Evolutionary conservation across 495 filamentous ascomycete genomes (phyloP).

Genomic region (Hypomontagnella submonticulosa): DNA sequence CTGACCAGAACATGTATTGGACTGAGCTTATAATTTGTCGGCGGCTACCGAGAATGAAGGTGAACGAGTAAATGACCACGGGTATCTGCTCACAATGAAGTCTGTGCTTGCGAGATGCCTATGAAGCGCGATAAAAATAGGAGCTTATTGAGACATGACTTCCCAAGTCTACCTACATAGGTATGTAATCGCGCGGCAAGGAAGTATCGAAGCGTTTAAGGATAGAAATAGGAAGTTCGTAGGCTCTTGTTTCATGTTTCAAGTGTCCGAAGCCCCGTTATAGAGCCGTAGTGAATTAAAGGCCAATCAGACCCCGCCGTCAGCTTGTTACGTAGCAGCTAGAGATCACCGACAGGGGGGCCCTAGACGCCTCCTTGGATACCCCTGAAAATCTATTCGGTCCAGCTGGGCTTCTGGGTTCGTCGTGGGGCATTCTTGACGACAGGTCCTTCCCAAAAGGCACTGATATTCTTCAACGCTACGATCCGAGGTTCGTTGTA

Average conservation of each 20-base stretch:
- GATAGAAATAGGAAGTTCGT: conserved; percentile 20
- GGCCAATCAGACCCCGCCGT: conserved; percentile 26
- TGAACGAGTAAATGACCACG: too few species aligned
- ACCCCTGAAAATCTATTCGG: conserved; percentile 35
- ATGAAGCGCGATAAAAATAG: conserved; percentile 9
- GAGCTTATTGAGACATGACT: neutral
- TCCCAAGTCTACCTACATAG: neutral
- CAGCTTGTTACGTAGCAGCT: conserved; percentile 16
- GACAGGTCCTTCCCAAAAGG: conserved; percentile 19
- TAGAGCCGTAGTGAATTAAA: conserved; percentile 1
- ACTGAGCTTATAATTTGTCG: too few species aligned
- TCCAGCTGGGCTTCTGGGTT: neutral
- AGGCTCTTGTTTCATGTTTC: conserved; percentile 34
- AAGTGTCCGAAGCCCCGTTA: conserved; percentile 5
- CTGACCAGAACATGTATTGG: too few species aligned
- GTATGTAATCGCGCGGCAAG: conserved; percentile 34
- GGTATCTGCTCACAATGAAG: too few species aligned
- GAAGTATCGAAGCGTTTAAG: conserved; percentile 16
- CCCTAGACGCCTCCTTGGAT: conserved; percentile 5
- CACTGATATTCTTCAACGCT: conserved; percentile 10
- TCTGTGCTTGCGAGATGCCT: too few species aligned
- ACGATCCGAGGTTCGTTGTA: conserved; percentile 12
- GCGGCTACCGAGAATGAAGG: too few species aligned
- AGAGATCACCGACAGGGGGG: conserved; percentile 21
- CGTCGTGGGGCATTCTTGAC: conserved; percentile 24